phyloP scores from a whole-genome alignment of 495 filamentous ascomycete species.

The Penicillium mononematosum region DNA sequence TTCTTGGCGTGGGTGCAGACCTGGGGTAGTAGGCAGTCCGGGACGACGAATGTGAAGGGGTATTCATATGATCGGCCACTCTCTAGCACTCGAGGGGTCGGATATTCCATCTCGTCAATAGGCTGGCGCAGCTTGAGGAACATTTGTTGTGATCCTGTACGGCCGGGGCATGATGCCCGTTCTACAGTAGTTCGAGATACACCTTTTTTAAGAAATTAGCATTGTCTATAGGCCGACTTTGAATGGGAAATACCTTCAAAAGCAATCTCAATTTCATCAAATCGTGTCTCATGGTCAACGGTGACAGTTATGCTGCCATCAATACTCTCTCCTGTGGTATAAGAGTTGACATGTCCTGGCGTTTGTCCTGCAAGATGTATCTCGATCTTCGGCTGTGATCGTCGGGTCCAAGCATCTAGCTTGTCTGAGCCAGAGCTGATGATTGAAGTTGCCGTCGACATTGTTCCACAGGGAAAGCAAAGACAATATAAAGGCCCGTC shows the following conservation, averaged over 20 bases:
- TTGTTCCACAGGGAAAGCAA: constrained; percentile 2
- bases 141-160: constrained; percentile 53
- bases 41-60: constrained; percentile 87
- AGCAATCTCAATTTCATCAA: constrained; percentile 78
- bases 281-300: constrained; percentile 62
- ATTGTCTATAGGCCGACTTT: constrained; percentile 29
- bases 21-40: constrained; percentile 63
- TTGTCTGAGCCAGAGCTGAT: constrained; percentile 30
- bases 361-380: constrained; percentile 37
- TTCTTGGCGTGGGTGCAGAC: constrained; percentile 57
- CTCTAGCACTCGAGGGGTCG: constrained; percentile 65
- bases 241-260: constrained; percentile 64
- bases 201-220: constrained; percentile 30
- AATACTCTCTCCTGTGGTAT: constrained; percentile 60
- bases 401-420: constrained; percentile 31
- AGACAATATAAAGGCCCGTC: neutral
- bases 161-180: constrained; percentile 47
- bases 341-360: constrained; percentile 46
- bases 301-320: constrained; percentile 60
- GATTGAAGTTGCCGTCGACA: constrained; percentile 29
- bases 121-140: constrained; percentile 87
- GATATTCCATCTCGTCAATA: constrained; percentile 64
- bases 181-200: constrained; percentile 52
- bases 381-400: constrained; percentile 34
- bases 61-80: constrained; percentile 66